These are phyloP conservation scores for Hepatocystis sp. DNA, from an alignment of 169 alveolate genomes.

Conservation along the genomic window DNA sequence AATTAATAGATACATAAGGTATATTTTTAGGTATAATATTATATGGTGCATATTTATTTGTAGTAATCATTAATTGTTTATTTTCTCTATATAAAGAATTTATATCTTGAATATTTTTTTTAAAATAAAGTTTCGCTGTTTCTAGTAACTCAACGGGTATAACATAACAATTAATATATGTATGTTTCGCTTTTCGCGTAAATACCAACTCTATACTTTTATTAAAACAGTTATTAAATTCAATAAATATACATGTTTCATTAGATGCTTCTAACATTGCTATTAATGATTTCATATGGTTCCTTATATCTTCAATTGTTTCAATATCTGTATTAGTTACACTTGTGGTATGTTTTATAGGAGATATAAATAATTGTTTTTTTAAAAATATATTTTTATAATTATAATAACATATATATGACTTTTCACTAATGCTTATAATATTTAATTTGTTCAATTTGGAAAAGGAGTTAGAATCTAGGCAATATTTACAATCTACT, in stretches of 20 bases:
- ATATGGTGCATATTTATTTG: conserved; percentile 76
- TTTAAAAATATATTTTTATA: conserved; percentile 70
- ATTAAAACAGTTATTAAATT: conserved; percentile 73
- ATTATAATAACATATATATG: conserved; percentile 75
- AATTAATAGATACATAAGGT: conserved; percentile 69
- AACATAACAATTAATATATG: conserved; percentile 70
- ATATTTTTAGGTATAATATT: conserved; percentile 71
- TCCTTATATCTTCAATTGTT: conserved; percentile 57
- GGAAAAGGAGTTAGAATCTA: conserved; percentile 51
- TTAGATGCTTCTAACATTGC: conserved; percentile 70
- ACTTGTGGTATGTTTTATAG: conserved; percentile 72
- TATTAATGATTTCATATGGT: conserved; percentile 75
- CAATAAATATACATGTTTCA: conserved; percentile 72
- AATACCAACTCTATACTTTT: conserved; percentile 59
- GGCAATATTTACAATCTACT: conserved; percentile 72
- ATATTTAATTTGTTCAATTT: conserved; percentile 73
- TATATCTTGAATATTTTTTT: conserved; percentile 72
- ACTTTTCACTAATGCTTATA: conserved; percentile 64
- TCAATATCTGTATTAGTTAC: conserved; percentile 70
- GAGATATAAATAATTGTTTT: conserved; percentile 67
- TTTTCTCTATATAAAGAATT: conserved; percentile 76
- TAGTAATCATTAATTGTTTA: conserved; percentile 68
- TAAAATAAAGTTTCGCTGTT: conserved; percentile 71
- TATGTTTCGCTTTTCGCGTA: conserved; percentile 70
- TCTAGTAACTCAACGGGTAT: conserved; percentile 67